Evolutionary conservation across 2,329 filamentous ascomycete species (phyloP), one percentile per base, ranked within the genome.

Genomic region (Seiridium unicorne): DNA sequence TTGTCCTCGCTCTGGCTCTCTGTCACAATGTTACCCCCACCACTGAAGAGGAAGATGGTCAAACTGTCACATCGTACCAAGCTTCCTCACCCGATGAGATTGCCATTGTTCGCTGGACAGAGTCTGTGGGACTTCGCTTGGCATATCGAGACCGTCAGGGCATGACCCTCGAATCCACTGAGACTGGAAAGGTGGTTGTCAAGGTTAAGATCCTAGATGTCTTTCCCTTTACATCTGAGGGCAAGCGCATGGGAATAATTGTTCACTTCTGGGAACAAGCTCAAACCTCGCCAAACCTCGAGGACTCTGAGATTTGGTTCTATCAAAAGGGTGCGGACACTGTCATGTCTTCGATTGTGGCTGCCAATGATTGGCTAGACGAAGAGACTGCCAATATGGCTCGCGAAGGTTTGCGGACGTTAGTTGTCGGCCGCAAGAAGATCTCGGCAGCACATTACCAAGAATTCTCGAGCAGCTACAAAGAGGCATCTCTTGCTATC

Each of bases 321-420:
- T 98, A 94, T 71, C 93, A 99, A 70, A 99, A 99, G 76, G 95
- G 95, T 62, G 96, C 95, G 3, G 96, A 99, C 73, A 98, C 95
- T 0, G 94, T 99, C 64, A 99, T 99, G 96, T 86, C 89, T n/a
- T 84, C 89, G 3, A 98, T 99, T 65, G 95, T 99, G 42, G 92
- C 90, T 6, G 87, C 93, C 18, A 99, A 98, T 70, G 95, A 99
- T 77, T 99, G 95, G 96, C 86, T 99, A 0, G 95, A 99, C 66
- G 95, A 99, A 74, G 95, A 99, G 74, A 98, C 95, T 0, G 92
- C 92, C n/a, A 99, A 99, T 73, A 99, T 99, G 96, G 96, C 96
- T 5, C 88, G 95, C 53, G 96, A 99, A 80, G 95, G 95, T 44
- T 80, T 99, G 55, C 89, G 95, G 60, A 99, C 95, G 0, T 82